Conservation (phyloP, 768 basidiomycete genomes). For the Nidularia pulvinata region DNA sequence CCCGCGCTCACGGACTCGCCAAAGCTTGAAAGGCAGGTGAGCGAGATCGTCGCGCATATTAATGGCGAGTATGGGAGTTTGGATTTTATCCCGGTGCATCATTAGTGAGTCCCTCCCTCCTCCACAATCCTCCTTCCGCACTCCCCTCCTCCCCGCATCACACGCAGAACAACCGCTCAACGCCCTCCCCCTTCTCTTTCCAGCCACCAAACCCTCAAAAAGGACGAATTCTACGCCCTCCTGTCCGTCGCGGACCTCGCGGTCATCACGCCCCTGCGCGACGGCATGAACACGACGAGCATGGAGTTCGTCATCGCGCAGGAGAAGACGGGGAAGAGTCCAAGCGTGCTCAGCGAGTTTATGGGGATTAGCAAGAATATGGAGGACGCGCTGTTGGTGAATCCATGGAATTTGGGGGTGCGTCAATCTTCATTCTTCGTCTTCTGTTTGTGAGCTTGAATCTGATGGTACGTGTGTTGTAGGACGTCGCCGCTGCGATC, state of each 20-base stretch:
- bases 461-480: constrained; percentile 1
- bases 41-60: constrained; percentile 92
- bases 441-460: neutral
- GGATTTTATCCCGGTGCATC: constrained; percentile 97
- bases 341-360: constrained; percentile 93
- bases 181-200: no score
- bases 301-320: constrained; percentile 99
- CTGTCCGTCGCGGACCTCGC: constrained; percentile 92
- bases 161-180: neutral
- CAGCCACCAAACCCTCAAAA: constrained; percentile 96
- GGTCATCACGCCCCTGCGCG: constrained; percentile 92
- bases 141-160: neutral
- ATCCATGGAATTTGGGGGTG: constrained; percentile 95
- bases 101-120: constrained; percentile 68
- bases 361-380: constrained; percentile 97
- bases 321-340: constrained; percentile 77
- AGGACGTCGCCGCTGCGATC: constrained; percentile 91
- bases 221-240: constrained; percentile 97
- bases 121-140: neutral
- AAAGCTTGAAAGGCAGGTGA: constrained; percentile 91
- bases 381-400: constrained; percentile 86
- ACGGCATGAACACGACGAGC: constrained; percentile 99
- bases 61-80: constrained; percentile 95
- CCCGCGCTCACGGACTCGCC: constrained; percentile 92
- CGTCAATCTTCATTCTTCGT: constrained; percentile 18